These are phyloP conservation scores for Starmerella ratchasimensis DNA, from an alignment of 805 yeast genomes.

Conservation along the genomic window DNA sequence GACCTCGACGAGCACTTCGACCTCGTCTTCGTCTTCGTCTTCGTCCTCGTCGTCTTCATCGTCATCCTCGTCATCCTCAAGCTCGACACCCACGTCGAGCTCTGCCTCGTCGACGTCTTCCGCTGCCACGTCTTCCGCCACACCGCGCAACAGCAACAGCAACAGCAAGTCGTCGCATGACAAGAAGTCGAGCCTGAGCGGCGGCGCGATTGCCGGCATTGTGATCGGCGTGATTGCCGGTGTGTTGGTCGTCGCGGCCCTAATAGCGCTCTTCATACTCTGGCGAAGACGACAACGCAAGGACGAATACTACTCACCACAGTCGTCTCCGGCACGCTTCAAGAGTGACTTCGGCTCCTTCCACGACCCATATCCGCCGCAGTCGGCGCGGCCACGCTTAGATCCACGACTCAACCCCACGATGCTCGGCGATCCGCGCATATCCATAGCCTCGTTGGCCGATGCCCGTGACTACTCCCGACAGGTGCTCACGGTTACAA, in stretches of 20 bases:
- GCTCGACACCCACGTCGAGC: neutral
- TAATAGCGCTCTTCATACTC: constrained; percentile 31
- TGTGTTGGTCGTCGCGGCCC: constrained; percentile 29
- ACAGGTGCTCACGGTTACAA: constrained; percentile 73
- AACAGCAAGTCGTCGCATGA: constrained; percentile 10
- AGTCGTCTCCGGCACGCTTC: constrained; percentile 22
- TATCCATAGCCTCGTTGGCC: constrained; percentile 75
- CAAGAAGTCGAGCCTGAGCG: constrained; percentile 20
- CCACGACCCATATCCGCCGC: constrained; percentile 16
- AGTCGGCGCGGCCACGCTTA: constrained; percentile 26
- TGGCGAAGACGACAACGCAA: constrained; percentile 35
- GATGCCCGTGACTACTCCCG: constrained; percentile 73
- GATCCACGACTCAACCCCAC: constrained; percentile 62
- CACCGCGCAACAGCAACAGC: constrained; percentile 22
- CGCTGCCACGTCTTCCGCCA: constrained; percentile 17
- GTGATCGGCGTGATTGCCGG: constrained; percentile 44
- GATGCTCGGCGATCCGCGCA: constrained; percentile 61
- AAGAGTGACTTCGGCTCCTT: constrained; percentile 18
- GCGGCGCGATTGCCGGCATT: constrained; percentile 49
- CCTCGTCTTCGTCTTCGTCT: neutral
- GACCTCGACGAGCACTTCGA: constrained; percentile 20
- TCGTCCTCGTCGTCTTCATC: constrained; percentile 1
- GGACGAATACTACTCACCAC: constrained; percentile 29
- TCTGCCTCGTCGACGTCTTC: constrained; percentile 6
- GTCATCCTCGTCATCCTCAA: neutral